Evolutionary conservation across 2,329 filamentous ascomycete species (phyloP).

Genomic region (Exophiala lecanii-corni): DNA sequence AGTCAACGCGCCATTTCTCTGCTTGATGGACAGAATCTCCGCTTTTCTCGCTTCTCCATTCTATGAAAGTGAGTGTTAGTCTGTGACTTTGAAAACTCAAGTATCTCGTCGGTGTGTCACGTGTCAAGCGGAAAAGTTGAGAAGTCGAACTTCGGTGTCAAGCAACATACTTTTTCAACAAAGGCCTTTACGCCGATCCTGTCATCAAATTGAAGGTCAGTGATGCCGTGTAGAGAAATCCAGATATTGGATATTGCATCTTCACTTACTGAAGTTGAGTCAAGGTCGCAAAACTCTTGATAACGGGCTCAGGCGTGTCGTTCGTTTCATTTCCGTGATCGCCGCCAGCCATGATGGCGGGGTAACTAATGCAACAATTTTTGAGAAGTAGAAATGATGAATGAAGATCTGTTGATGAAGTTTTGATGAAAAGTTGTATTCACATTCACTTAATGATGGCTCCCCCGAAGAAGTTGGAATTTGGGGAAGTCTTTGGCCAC

Average conservation of each 20-base stretch:
- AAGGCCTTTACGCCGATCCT: conserved; percentile 64
- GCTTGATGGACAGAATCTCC: conserved; percentile 91
- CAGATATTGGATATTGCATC: too few species aligned
- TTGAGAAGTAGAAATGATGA: conserved; percentile 12
- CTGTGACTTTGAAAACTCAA: neutral
- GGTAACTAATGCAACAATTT: conserved; percentile 10
- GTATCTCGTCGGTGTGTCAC: too few species aligned
- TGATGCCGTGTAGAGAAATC: too few species aligned
- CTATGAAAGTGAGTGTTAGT: conserved; percentile 34
- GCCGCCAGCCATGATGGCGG: conserved; percentile 48
- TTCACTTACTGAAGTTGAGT: conserved; percentile 69
- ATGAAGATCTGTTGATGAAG: conserved; percentile 7
- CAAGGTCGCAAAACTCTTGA: conserved; percentile 79
- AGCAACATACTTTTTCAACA: conserved; percentile 62
- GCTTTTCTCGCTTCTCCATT: conserved; percentile 83
- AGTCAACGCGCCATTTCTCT: conserved; percentile 78
- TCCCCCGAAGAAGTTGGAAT: neutral
- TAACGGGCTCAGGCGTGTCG: conserved; percentile 55
- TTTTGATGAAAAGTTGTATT: conserved; percentile 2
- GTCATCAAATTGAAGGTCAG: conserved; percentile 29
- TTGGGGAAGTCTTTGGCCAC: neutral
- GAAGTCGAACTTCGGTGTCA: too few species aligned
- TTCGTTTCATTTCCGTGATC: conserved; percentile 51
- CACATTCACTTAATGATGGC: neutral
- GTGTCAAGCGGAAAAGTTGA: conserved; percentile 11